Base-by-base conservation (phyloP, 192 early-diverging fungal genomes). In the Podila epicladia region DNA sequence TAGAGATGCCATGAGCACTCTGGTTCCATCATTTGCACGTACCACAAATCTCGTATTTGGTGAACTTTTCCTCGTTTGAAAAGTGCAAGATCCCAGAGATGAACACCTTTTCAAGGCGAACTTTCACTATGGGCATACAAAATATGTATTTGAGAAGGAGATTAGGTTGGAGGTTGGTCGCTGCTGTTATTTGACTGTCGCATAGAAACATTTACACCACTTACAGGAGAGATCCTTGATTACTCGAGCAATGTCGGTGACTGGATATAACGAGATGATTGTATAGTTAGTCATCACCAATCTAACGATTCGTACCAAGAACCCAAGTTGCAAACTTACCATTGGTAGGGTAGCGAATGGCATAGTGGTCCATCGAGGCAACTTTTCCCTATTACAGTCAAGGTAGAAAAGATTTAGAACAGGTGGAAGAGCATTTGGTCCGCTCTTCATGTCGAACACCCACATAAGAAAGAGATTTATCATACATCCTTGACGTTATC, bases 291-390 rank as follows among this genome's bases (percentile, higher is more conserved):
- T 38, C 32, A 32, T 5, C 17, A 17, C 13, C 51, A 28, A 7
- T n/a, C 29, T n/a, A 19, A n/a, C 15, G 3, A 19, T 24, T 19
- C 24, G n/a, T 26, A 17, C 9, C 4, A 26, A 29, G 17, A 24
- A 26, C 26, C 2, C 11, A 65, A 45, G 8, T 2, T 6, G 35
- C 12, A 6, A 22, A 48, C 31, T 64, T 88, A 87, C 88, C 88
- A 69, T 95, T 93, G n/a, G 94, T 95, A 4, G 96, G 96, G 80
- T 91, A 97, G 51, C 96, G 87, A 19, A 76, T 71, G 29, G 90
- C 89, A 59, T 83, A 84, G 55, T 94, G 84, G 72, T 97, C 94
- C 84, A 96, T 93, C 17, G 85, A 67, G 3, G 76, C 82, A 37
- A 50, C 37, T 68, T 91, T 92, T 57, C 87, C 82, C 82, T 88